Evolutionary conservation across 805 yeast genomes (phyloP).

Genomic region (Yarrowia bubula): DNA sequence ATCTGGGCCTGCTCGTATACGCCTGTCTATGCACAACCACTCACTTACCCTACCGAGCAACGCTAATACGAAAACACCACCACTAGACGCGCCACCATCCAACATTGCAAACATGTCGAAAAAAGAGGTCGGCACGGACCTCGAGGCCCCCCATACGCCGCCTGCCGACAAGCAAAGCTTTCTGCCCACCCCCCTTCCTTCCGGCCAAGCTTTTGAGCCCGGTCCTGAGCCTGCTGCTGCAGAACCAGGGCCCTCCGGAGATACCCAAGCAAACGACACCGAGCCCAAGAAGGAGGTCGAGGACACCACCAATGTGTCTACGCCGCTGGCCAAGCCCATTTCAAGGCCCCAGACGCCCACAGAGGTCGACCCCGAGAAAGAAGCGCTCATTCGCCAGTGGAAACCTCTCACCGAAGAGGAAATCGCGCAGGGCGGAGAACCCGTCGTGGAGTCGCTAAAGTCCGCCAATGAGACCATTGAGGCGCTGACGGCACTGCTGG

Average conservation of each 20-base stretch:
- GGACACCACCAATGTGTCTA: neutral
- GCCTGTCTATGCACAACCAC: slow-evolving; percentile 20
- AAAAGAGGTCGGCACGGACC: slow-evolving; percentile 16
- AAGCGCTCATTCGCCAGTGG: slow-evolving; percentile 14
- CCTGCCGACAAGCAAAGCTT: slow-evolving; percentile 18
- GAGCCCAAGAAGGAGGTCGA: neutral
- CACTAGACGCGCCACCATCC: slow-evolving; percentile 24
- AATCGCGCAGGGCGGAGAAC: slow-evolving; percentile 20
- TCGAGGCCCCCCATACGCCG: slow-evolving; percentile 21
- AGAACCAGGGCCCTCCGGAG: neutral
- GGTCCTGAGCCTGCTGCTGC: neutral
- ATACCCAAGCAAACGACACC: neutral
- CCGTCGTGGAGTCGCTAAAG: slow-evolving; percentile 11
- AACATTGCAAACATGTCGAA: slow-evolving; percentile 1
- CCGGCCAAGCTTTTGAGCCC: slow-evolving; percentile 13
- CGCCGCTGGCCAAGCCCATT: neutral
- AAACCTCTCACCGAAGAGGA: slow-evolving; percentile 21
- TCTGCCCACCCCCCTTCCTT: slow-evolving; percentile 16
- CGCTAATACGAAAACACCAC: slow-evolving; percentile 27
- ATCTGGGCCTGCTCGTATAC: slow-evolving; percentile 17
- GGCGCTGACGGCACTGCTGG: slow-evolving; percentile 22
- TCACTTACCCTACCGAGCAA: slow-evolving; percentile 26
- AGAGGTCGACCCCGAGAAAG: neutral
- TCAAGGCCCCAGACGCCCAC: slow-evolving; percentile 2
- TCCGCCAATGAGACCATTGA: slow-evolving; percentile 27